Conservation (phyloP, 257 asterid genomes). For the Ballota nigra region DNA sequence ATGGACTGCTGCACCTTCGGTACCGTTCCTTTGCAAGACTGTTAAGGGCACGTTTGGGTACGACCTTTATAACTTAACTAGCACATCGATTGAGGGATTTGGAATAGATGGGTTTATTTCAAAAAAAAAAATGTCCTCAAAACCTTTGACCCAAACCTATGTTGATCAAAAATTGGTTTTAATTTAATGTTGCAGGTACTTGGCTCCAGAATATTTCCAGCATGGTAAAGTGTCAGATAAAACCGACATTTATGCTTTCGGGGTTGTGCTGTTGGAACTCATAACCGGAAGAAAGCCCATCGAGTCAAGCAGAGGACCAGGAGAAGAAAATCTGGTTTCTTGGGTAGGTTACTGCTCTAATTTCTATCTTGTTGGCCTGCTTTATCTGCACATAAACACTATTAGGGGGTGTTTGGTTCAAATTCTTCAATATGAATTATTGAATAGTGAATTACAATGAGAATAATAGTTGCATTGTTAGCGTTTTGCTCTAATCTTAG, state of each 20-base stretch:
- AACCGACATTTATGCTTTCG: slow-evolving; percentile 89
- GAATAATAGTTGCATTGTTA: too few species aligned
- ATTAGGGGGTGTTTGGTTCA: neutral
- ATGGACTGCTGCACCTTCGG: slow-evolving; percentile 90
- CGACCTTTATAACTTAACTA: slow-evolving; percentile 11
- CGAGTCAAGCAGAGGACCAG: slow-evolving; percentile 74
- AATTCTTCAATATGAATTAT: neutral
- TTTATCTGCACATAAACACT: neutral
- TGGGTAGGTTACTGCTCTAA: slow-evolving; percentile 58
- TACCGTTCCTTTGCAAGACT: slow-evolving; percentile 89
- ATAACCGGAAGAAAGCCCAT: slow-evolving; percentile 87
- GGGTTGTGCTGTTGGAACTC: slow-evolving; percentile 82
- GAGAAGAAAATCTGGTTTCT: slow-evolving; percentile 79
- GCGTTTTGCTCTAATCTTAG: too few species aligned
- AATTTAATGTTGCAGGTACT: slow-evolving; percentile 46
- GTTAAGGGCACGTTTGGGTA: slow-evolving; percentile 99
- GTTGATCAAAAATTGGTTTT: slow-evolving; percentile 4
- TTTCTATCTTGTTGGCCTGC: neutral
- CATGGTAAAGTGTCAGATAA: slow-evolving; percentile 91
- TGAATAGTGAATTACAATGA: neutral
- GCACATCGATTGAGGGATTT: too few species aligned
- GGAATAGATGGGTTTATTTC: neutral
- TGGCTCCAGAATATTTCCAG: slow-evolving; percentile 96
- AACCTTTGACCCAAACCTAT: neutral
- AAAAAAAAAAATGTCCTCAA: neutral